phyloP scores from a whole-genome alignment of 805 yeast species.

The Candida boleticola region DNA sequence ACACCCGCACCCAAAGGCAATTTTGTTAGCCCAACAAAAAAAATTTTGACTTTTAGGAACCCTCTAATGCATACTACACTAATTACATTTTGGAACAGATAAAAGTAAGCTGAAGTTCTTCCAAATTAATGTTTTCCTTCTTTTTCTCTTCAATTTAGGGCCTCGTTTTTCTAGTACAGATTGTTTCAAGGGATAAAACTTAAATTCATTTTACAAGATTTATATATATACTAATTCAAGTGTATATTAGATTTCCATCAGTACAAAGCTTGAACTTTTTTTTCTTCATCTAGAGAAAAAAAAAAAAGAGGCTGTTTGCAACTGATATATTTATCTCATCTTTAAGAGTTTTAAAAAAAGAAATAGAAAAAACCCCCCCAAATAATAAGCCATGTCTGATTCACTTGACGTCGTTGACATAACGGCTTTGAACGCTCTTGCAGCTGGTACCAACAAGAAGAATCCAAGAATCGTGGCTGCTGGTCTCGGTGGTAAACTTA shows the following conservation, averaged over 20 bases:
- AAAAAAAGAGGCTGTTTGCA: too few species aligned
- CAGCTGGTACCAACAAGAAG: constrained; percentile 76
- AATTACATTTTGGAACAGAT: too few species aligned
- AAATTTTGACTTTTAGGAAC: not conserved
- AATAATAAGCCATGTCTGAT: too few species aligned
- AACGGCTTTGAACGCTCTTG: constrained; percentile 70
- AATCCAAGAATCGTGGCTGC: constrained; percentile 75
- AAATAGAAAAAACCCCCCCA: not conserved
- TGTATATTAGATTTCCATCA: too few species aligned
- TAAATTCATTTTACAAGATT: not conserved
- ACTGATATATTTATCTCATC: too few species aligned
- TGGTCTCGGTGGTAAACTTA: constrained; percentile 67
- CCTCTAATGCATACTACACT: not conserved
- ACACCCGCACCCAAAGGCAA: not conserved
- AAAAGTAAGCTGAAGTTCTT: too few species aligned
- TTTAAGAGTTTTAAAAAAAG: not conserved
- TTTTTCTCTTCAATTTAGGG: not conserved
- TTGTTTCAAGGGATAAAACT: not conserved
- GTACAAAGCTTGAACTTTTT: too few species aligned
- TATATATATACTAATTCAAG: too few species aligned
- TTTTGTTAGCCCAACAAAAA: not conserved
- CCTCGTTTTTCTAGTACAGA: not conserved
- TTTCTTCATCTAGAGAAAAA: too few species aligned
- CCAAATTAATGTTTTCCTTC: too few species aligned
- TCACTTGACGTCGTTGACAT: constrained; percentile 48